Evolutionary conservation across 495 filamentous ascomycete species (phyloP).

Genomic region (Penicillium macrosclerotiorum): DNA sequence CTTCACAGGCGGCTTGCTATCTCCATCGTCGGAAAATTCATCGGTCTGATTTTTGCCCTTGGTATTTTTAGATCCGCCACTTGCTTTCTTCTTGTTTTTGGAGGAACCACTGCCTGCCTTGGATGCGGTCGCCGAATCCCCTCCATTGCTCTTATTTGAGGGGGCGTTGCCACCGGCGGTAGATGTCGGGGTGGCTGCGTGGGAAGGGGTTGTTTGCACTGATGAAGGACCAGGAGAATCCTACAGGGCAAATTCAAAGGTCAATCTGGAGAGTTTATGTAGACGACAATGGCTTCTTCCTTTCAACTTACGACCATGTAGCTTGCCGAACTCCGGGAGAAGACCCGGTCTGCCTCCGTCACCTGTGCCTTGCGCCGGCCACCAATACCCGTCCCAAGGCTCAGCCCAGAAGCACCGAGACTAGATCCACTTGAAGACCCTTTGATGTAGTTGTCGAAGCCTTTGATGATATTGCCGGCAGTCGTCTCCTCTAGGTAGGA

Average conservation of each 20-base stretch:
- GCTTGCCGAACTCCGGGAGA: conserved; percentile 50
- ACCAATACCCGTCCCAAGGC: conserved; percentile 43
- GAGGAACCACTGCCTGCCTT: conserved; percentile 26
- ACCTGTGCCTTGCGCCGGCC: conserved; percentile 47
- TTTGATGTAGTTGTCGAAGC: conserved; percentile 98
- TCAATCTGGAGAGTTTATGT: conserved; percentile 4
- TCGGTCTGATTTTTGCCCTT: conserved; percentile 37
- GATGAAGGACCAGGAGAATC: conserved; percentile 51
- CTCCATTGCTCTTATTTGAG: conserved; percentile 28
- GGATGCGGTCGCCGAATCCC: conserved; percentile 18
- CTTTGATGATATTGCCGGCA: conserved; percentile 90
- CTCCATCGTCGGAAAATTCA: conserved; percentile 42
- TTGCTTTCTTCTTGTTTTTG: conserved; percentile 47
- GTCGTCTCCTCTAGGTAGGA: conserved; percentile 89
- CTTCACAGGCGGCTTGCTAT: conserved; percentile 45
- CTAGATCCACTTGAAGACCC: conserved; percentile 52
- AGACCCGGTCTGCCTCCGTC: conserved; percentile 50
- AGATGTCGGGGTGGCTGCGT: conserved; percentile 50
- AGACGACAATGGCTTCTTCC: background rate
- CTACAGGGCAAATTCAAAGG: conserved; percentile 18
- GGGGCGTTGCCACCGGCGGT: conserved; percentile 32
- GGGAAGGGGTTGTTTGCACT: conserved; percentile 47
- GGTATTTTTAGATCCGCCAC: conserved; percentile 29
- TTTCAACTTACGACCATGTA: conserved; percentile 46
- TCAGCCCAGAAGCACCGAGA: conserved; percentile 32